Percentiles rank a stretch among this genome's conserved stretches.
phyloP scores from a whole-genome alignment of 2,329 filamentous ascomycete species.

The Fusarium setosum region DNA sequence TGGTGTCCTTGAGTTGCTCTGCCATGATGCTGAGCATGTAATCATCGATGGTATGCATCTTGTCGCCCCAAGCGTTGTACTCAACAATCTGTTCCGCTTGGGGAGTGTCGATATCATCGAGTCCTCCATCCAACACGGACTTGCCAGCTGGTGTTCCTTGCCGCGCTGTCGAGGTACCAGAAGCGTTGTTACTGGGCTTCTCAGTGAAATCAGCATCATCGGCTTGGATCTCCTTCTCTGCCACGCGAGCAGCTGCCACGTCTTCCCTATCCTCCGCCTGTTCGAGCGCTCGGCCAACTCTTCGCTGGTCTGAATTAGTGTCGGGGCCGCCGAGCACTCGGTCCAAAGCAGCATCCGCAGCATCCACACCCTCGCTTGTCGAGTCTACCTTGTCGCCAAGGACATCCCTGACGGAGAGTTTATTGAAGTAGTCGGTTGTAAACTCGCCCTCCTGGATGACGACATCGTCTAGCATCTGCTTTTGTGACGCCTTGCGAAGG shows the following conservation, averaged over 20 bases:
- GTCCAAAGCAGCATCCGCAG: slow-evolving; percentile 86
- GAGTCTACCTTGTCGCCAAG: slow-evolving; percentile 69
- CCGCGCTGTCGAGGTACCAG: slow-evolving; percentile 61
- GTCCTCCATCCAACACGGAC: slow-evolving; percentile 47
- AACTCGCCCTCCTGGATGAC: slow-evolving; percentile 99
- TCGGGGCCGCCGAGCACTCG: slow-evolving; percentile 78
- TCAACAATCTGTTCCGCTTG: slow-evolving; percentile 57
- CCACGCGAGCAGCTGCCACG: slow-evolving; percentile 85
- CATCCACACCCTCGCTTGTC: slow-evolving; percentile 66
- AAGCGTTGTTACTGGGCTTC: slow-evolving; percentile 59
- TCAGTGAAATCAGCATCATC: slow-evolving; percentile 89
- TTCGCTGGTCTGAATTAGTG: slow-evolving; percentile 69
- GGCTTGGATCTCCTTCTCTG: slow-evolving; percentile 88
- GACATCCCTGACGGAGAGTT: slow-evolving; percentile 77
- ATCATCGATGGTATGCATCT: slow-evolving; percentile 74
- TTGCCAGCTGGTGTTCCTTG: slow-evolving; percentile 62
- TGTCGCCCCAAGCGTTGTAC: slow-evolving; percentile 68
- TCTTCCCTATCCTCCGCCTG: slow-evolving; percentile 95
- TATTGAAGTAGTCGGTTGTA: slow-evolving; percentile 95
- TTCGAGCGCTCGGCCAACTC: slow-evolving; percentile 80
- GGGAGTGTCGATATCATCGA: slow-evolving; percentile 48
- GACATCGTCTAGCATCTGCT: slow-evolving; percentile 96
- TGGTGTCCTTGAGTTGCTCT: slow-evolving; percentile 67
- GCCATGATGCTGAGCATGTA: slow-evolving; percentile 80
- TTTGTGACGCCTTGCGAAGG: slow-evolving; percentile 94